Evolutionary conservation across 192 early-diverging fungal species (phyloP), one percentile per base, ranked within the genome.

Genomic region (Linderina pennispora): DNA sequence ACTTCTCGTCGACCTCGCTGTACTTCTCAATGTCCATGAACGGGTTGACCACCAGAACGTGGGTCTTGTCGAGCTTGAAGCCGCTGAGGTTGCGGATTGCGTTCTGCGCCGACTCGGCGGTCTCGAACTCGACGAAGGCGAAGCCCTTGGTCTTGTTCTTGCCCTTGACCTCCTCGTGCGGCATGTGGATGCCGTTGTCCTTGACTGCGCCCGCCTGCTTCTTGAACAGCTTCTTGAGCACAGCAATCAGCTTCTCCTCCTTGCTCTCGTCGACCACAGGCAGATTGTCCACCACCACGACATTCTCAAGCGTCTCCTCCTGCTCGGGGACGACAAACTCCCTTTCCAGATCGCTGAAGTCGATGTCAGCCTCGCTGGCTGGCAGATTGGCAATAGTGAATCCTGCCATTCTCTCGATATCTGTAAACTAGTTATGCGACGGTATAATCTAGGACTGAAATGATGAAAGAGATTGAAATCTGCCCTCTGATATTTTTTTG

Each of bases 21-120:
- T 83, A 97, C 55, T 78, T 76, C 49, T 93, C 92, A 23, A 99
- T 82, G 56, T 97, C 94, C 50, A 90, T 90, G 53, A 97, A 94
- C 45, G 80, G 77, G 74, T 91, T 92, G 40, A 92, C 89, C 17
- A 77, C 67, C 41, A 97, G 74, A 16, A 79, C 74, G 66, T 94
- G 92, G 23, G 62, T 57, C 72, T 84, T 88, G 77, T 89, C 89
- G 53, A 99, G 69, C 61, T 77, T 80, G 71, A 77, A 79, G 23
- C 86, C 83, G 65, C 96, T 82, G 16, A 79, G 74, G 23, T 75
- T 59, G 57, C 83, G 84, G 53, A 97, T 80, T 3, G 87, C 89
- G 21, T 79, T 57, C 20, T 75, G 62, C 23, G 96, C 96, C 52
- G 88, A 76, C 57, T 90, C 89, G 3, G 83, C 63, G 31, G 85